These are phyloP conservation scores for Amaranthus palmeri DNA, from an alignment of 148 eudicot genomes.

Conservation along the genomic window DNA sequence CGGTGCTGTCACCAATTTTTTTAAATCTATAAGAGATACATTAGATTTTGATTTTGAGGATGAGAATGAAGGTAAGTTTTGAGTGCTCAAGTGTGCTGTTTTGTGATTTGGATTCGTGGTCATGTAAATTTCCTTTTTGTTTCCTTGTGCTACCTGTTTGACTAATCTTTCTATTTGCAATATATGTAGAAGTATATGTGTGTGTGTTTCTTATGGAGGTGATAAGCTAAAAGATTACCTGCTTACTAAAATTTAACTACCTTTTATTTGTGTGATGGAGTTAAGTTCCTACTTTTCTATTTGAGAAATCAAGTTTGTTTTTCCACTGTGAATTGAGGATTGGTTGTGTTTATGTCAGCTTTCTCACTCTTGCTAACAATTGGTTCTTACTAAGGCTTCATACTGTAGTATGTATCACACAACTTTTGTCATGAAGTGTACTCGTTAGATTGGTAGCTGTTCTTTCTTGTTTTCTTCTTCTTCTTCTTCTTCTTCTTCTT, in stretches of 20 bases:
- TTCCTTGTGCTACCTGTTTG: not conserved
- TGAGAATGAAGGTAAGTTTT: conserved; percentile 79
- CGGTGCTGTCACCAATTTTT: conserved; percentile 58
- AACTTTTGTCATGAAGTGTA: not conserved
- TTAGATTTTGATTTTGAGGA: conserved; percentile 97
- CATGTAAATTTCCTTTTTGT: not conserved
- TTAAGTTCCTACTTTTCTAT: not conserved
- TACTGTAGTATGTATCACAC: not conserved
- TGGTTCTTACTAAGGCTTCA: not conserved
- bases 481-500: too few species aligned
- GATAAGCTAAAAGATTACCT: not conserved
- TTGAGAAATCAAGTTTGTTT: not conserved
- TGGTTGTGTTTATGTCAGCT: not conserved
- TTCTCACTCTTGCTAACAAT: not conserved
- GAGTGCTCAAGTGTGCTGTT: not conserved
- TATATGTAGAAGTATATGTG: too few species aligned
- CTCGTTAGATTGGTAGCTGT: too few species aligned
- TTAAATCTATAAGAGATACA: conserved; percentile 81
- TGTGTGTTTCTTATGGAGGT: not conserved
- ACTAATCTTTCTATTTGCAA: not conserved
- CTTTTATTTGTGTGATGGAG: not conserved
- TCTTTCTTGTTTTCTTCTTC: too few species aligned
- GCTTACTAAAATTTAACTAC: not conserved
- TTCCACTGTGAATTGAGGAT: not conserved
- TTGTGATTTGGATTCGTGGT: not conserved